Evolutionary conservation across 352 stramenopile genomes (phyloP).

Genomic region (Phytophthora fragariaefolia): DNA sequence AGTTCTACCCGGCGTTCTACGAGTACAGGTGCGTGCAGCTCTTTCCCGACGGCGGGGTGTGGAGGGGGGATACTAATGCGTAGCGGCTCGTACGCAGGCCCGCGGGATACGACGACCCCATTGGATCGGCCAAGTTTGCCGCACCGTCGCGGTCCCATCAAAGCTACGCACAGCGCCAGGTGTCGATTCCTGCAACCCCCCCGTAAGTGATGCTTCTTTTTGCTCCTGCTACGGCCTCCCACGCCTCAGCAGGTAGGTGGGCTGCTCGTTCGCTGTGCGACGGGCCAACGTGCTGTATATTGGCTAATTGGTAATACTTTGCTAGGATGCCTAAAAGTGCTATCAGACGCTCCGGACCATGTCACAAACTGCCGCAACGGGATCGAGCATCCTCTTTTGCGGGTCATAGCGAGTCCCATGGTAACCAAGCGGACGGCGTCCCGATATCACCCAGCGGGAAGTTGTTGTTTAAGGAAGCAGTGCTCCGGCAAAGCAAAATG

Average conservation of each 20-base stretch:
- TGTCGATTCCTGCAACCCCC: slow-evolving; percentile 12
- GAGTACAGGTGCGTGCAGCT: slow-evolving; percentile 23
- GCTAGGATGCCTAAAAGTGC: slow-evolving; percentile 25
- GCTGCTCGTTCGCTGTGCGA: slow-evolving; percentile 19
- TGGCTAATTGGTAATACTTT: slow-evolving; percentile 8
- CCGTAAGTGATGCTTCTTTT: slow-evolving; percentile 40
- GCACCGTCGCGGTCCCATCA: slow-evolving; percentile 23
- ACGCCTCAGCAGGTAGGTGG: slow-evolving; percentile 24
- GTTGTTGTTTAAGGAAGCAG: slow-evolving; percentile 60
- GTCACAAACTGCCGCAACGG: slow-evolving; percentile 14
- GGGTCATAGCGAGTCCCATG: slow-evolving; percentile 24
- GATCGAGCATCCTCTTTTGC: slow-evolving; percentile 37
- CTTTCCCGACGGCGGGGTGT: background rate
- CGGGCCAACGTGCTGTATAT: background rate
- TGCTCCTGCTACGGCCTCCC: slow-evolving; percentile 16
- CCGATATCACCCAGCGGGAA: slow-evolving; percentile 32
- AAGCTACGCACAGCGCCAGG: slow-evolving; percentile 28
- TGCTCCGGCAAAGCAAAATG: slow-evolving; percentile 50
- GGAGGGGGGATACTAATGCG: too few relatives aligned
- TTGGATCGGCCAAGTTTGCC: slow-evolving; percentile 21
- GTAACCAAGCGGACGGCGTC: slow-evolving; percentile 10
- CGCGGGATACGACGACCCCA: slow-evolving; percentile 15
- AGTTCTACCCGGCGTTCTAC: slow-evolving; percentile 32
- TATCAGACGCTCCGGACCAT: slow-evolving; percentile 7
- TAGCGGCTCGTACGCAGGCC: too few relatives aligned